Conservation (phyloP, 2,329 filamentous ascomycete species). For the Neurospora crassa region DNA sequence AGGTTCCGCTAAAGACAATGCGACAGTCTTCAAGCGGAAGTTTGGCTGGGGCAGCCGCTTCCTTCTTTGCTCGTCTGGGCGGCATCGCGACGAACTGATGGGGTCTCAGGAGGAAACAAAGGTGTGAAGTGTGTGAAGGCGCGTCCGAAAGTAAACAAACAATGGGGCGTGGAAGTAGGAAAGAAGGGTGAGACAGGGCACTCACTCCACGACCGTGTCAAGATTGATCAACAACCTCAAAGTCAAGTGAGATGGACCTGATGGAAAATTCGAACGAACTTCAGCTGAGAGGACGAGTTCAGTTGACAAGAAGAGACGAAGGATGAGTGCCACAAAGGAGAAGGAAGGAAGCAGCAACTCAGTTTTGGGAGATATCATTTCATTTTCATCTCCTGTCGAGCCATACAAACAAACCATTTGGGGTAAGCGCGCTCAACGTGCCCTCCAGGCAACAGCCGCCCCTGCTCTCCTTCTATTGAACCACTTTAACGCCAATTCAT, state of each 20-base stretch:
- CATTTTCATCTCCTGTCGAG: not conserved
- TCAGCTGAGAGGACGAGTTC: not conserved
- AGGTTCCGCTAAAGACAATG: constrained; percentile 52
- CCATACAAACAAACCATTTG: not conserved
- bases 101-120: not conserved
- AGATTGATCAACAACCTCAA: not conserved
- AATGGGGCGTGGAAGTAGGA: not conserved
- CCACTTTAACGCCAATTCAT: not conserved
- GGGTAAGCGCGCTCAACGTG: constrained; percentile 6
- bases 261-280: not conserved
- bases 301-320: not conserved
- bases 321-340: not conserved
- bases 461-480: not conserved
- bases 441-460: constrained; percentile 15
- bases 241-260: not conserved
- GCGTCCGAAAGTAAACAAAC: not conserved
- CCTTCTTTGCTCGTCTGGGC: constrained; percentile 13
- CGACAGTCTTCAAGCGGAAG: constrained; percentile 36
- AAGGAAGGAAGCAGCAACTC: not conserved
- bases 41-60: constrained; percentile 5
- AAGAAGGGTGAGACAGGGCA: not conserved
- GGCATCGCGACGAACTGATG: constrained; percentile 10
- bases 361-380: not conserved
- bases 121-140: not conserved
- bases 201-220: not conserved